phyloP scores from a whole-genome alignment of 192 early-diverging fungal species.

The Podila verticillata region DNA sequence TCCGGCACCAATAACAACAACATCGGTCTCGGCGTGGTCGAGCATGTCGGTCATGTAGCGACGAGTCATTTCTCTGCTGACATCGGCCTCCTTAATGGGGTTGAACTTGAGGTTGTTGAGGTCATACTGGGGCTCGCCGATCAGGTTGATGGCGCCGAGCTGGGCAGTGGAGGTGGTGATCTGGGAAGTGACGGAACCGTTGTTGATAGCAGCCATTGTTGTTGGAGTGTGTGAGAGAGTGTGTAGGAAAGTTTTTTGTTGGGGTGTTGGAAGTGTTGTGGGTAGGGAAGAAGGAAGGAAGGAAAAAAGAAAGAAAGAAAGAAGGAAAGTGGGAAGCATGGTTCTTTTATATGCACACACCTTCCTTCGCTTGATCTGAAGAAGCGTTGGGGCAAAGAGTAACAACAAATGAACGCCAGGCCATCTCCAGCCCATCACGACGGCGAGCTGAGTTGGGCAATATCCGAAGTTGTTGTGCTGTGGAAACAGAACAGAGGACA shows the following conservation, averaged over 20 bases:
- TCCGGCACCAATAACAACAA: slow-evolving; percentile 78
- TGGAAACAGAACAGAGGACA: too few relatives aligned
- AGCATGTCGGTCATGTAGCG: slow-evolving; percentile 76
- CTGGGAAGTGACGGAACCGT: slow-evolving; percentile 14
- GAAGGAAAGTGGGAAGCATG: neutral
- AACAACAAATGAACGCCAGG: too few relatives aligned
- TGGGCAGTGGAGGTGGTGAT: slow-evolving; percentile 36
- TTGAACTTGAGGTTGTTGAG: slow-evolving; percentile 59
- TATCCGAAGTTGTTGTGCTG: too few relatives aligned
- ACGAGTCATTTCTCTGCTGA: slow-evolving; percentile 69
- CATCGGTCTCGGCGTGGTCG: slow-evolving; percentile 73
- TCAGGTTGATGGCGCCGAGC: slow-evolving; percentile 37
- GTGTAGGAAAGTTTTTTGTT: neutral
- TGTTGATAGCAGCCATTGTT: slow-evolving; percentile 33
- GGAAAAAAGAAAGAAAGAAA: neutral
- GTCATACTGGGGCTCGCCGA: slow-evolving; percentile 48
- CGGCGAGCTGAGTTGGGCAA: neutral
- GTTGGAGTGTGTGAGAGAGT: neutral
- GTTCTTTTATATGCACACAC: neutral
- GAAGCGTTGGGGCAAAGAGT: neutral
- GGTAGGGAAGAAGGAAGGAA: slow-evolving; percentile 6
- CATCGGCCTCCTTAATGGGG: slow-evolving; percentile 69
- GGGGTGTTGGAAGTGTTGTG: neutral
- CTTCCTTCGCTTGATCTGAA: neutral
- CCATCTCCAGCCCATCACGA: neutral